phyloP scores from a whole-genome alignment of 441 rosid species.

The Arabidopsis hybrid region DNA sequence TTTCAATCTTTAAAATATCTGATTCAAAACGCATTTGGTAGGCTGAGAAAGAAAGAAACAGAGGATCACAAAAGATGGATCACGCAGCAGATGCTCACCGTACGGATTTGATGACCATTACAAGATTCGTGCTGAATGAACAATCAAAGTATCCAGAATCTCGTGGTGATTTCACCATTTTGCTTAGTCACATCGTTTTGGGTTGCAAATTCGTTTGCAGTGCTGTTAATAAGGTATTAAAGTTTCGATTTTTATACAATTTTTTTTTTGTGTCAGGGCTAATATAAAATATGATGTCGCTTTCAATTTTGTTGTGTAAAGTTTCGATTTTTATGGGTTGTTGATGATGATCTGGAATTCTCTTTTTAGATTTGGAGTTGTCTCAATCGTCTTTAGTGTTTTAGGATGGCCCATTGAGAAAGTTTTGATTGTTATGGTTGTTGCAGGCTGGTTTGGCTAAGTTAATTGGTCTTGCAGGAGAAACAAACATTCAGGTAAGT shows the following conservation, averaged over 20 bases:
- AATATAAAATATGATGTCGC: not conserved
- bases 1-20: slow-evolving; percentile 1
- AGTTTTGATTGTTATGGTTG: slow-evolving; percentile 13
- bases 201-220: slow-evolving; percentile 99
- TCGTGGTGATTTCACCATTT: slow-evolving; percentile 93
- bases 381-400: slow-evolving; percentile 18
- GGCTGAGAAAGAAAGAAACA: slow-evolving; percentile 5
- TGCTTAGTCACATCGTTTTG: slow-evolving; percentile 92
- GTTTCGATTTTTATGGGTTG: not conserved
- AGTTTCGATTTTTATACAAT: not conserved
- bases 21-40: not conserved
- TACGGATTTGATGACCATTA: slow-evolving; percentile 98
- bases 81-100: slow-evolving; percentile 85
- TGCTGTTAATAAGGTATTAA: slow-evolving; percentile 81
- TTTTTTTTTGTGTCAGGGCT: not conserved
- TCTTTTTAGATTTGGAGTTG: slow-evolving; percentile 10
- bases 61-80: slow-evolving; percentile 61
- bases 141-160: slow-evolving; percentile 91
- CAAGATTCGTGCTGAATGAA: slow-evolving; percentile 85
- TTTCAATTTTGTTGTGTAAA: slow-evolving; percentile 20
- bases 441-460: slow-evolving; percentile 98
- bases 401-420: slow-evolving; percentile 22
- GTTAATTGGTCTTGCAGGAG: slow-evolving; percentile 95
- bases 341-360: slow-evolving; percentile 27
- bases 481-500: slow-evolving; percentile 90